Base-by-base conservation (phyloP, 148 eudicot species). In the Rhododendron griersonianum region DNA sequence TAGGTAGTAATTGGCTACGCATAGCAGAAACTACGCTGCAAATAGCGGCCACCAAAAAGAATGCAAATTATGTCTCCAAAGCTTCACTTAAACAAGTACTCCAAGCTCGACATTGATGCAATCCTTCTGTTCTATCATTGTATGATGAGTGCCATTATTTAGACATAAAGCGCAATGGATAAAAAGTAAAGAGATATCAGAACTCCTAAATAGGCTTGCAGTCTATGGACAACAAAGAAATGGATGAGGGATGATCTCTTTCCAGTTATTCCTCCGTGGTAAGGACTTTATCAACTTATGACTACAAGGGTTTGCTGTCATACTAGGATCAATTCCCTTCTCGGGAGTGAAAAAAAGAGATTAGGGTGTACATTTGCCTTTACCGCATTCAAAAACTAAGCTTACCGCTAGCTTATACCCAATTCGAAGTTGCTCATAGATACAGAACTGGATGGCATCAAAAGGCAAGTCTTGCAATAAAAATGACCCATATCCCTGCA, bases 401-500 rank as follows among this genome's bases (percentile, higher is more conserved):
- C 92, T 91, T 89, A 96, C 98, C 45, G 96, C 98, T 83, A 96
- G 89, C 86, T 93, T 94, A 88, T 94, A 96, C 4, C 98, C 98
- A 37, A 94, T 81, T 35, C 95, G 94, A 78, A 96, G 93, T 92
- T 96, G 98, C 91, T 96, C 98, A 87, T 96, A 96, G 69, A 96
- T 82, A 85, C 98, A 96, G 87, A 96, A 96, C 79, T 96, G 98
- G 75, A 94, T 87, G 83, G 98, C 98, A 87, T 96, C 98, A 85
- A 96, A 96, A 45, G 98, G 98, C 88, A 96, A 89, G 89, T 96
- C 98, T 76, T 96, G 93, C 89, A 96, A 84, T 61, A 96, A 86
- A 89, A 96, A 96, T 57, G 98, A 96, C 71, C 96, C 95, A 91
- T 93, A 96, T 83, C 98, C 98, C 98, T 96, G 82, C 85, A 91